Evolutionary conservation across 495 filamentous ascomycete genomes (phyloP).

Genomic region (Cercophora sp.): DNA sequence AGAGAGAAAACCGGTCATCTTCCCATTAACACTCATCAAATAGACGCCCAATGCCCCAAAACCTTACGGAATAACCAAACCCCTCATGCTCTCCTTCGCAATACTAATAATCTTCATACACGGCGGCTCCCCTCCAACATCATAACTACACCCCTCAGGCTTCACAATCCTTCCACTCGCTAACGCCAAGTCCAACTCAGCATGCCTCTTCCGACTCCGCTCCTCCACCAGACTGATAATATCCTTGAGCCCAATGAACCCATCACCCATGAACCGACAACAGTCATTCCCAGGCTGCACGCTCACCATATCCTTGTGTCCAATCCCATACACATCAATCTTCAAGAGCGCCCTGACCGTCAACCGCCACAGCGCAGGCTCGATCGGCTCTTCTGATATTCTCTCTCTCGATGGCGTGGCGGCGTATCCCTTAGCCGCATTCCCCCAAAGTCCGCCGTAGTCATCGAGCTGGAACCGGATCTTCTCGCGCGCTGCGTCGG

Average conservation of each 20-base stretch:
- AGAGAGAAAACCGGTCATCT: no score
- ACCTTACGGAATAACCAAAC: constrained; percentile 45
- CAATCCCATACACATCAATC: constrained; percentile 50
- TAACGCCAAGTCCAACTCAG: constrained; percentile 34
- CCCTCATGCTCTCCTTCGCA: constrained; percentile 45
- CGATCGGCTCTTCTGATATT: constrained; percentile 34
- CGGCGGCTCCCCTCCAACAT: constrained; percentile 24
- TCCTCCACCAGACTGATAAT: constrained; percentile 49
- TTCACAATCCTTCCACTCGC: constrained; percentile 21
- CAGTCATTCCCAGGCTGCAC: neutral
- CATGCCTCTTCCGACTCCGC: constrained; percentile 37
- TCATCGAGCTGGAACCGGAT: constrained; percentile 39
- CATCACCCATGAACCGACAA: neutral
- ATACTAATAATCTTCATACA: constrained; percentile 48
- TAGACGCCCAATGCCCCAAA: no score
- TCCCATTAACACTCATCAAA: no score
- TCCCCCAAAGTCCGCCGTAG: constrained; percentile 46
- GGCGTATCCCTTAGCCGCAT: constrained; percentile 7
- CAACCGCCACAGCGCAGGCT: constrained; percentile 46
- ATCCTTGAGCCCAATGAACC: constrained; percentile 43
- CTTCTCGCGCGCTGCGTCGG: constrained; percentile 34
- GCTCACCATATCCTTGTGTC: neutral
- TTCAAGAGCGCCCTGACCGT: constrained; percentile 48
- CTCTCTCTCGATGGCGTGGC: constrained; percentile 19
- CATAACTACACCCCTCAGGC: constrained; percentile 10